Evolutionary conservation across 495 filamentous ascomycete species (phyloP), one percentile per base, ranked within the genome.

Genomic region (Cairneyella variabilis): DNA sequence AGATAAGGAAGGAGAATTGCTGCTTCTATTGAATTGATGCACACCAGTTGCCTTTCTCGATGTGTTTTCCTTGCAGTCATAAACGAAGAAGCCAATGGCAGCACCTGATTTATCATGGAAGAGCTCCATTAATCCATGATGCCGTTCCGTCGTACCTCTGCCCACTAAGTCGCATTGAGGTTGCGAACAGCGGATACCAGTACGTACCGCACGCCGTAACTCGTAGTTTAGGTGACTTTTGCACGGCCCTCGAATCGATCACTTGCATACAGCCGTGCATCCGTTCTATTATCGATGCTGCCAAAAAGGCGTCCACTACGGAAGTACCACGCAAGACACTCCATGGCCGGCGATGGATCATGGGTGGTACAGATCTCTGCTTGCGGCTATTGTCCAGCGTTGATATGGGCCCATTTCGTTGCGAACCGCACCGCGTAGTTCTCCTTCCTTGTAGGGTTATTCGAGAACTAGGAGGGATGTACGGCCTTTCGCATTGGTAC

Each of bases 191-290:
- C 6, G 28, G 7, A 6, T 6, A 14, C 28, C 28, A 32, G 28
- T 14, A 7, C 28, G 28, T 32, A 32, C 28, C 14, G 28, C 14
- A 32, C 28, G n/a, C n/a, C n/a, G n/a, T n/a, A n/a, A n/a, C n/a
- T n/a, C n/a, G n/a, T n/a, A n/a, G n/a, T n/a, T n/a, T n/a, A n/a
- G n/a, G n/a, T n/a, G n/a, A n/a, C n/a, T n/a, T n/a, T n/a, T 32
- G 28, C 14, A 32, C 28, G 6, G 28, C 14, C 6, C 25, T 14
- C n/a, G 26, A 55, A 61, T 38, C 48, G 47, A 60, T 56, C 53
- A 56, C 58, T 56, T 61, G 53, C 58, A 56, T 61, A 49, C 48
- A 56, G 23, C 53, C 53, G 44, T 56, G 48, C 49, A 46, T 53
- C 53, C 52, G 57, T 56, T 48, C 28, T 25, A 46, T 49, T 54